These are phyloP conservation scores for Curvularia sp. DNA, from an alignment of 2,329 filamentous ascomycete genomes.

Conservation along the genomic window DNA sequence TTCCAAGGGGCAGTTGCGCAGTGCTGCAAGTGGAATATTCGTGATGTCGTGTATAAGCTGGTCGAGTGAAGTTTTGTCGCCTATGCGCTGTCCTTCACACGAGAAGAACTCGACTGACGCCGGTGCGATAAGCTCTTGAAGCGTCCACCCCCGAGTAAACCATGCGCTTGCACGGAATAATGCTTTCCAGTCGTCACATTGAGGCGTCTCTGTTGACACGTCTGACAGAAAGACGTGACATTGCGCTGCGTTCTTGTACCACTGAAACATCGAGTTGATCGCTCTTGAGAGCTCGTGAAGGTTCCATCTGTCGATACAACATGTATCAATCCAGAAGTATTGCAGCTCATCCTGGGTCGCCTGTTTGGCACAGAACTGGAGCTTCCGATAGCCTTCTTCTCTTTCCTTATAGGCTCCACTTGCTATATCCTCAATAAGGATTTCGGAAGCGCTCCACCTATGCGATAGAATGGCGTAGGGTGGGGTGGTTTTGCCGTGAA, in stretches of 20 bases:
- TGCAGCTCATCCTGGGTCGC: neutral
- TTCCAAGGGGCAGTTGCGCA: neutral
- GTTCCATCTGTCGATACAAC: neutral
- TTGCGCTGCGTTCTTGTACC: slow-evolving; percentile 4
- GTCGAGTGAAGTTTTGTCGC: neutral
- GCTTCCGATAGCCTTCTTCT: neutral
- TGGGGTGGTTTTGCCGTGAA: neutral
- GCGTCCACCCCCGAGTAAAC: neutral
- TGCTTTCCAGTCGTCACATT: neutral
- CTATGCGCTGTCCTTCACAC: neutral
- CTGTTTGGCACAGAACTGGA: neutral
- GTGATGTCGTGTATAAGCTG: neutral
- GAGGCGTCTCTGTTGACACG: slow-evolving; percentile 4
- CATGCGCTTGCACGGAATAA: neutral
- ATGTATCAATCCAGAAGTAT: neutral
- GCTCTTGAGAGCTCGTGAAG: neutral
- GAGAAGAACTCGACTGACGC: neutral
- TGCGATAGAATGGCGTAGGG: neutral
- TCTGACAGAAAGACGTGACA: slow-evolving; percentile 15
- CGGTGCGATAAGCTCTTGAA: neutral
- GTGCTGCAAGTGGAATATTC: neutral
- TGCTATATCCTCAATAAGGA: neutral
- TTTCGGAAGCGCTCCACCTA: neutral
- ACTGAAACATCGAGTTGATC: slow-evolving; percentile 6
- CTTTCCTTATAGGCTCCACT: neutral